A percentile compares a stretch with the other conserved stretches of the same genome.
phyloP scores from a whole-genome alignment of 169 alveolate species.

The Plasmodium coatneyi region DNA sequence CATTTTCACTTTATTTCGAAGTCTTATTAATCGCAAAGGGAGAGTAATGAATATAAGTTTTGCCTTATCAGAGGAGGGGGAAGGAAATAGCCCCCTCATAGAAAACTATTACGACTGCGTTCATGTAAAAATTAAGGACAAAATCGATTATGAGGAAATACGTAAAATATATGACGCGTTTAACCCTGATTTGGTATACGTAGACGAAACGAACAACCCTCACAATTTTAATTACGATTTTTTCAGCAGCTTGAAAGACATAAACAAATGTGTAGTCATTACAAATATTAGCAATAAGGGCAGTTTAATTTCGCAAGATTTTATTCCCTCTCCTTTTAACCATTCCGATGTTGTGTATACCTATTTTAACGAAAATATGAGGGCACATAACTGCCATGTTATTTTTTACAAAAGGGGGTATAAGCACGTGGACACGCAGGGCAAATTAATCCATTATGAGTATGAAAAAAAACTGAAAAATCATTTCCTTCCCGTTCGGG shows the following conservation, averaged over 20 bases:
- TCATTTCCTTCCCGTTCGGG: slow-evolving; percentile 4
- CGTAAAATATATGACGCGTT: slow-evolving; percentile 7
- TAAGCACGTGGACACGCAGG: slow-evolving; percentile 18
- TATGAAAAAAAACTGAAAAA: slow-evolving; percentile 52
- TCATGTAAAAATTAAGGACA: slow-evolving; percentile 14
- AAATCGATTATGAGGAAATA: slow-evolving; percentile 26
- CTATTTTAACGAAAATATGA: slow-evolving; percentile 56
- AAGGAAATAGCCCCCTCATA: not conserved
- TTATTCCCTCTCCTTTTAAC: slow-evolving; percentile 49
- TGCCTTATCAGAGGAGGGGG: slow-evolving; percentile 7
- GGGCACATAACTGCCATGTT: slow-evolving; percentile 57
- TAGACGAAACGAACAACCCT: slow-evolving; percentile 73
- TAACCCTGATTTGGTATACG: slow-evolving; percentile 37
- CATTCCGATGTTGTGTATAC: slow-evolving; percentile 53
- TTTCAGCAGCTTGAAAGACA: slow-evolving; percentile 15
- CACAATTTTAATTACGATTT: slow-evolving; percentile 35
- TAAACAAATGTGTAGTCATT: slow-evolving; percentile 20
- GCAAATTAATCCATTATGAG: slow-evolving; percentile 56
- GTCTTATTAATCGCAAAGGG: slow-evolving; percentile 2
- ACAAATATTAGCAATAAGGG: slow-evolving; percentile 70
- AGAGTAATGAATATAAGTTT: slow-evolving; percentile 41
- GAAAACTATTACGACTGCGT: slow-evolving; percentile 7
- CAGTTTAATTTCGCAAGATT: slow-evolving; percentile 26
- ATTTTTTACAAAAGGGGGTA: slow-evolving; percentile 62
- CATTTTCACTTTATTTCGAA: slow-evolving; percentile 14